Conservation (phyloP, 2,329 filamentous ascomycete genomes). For the Aspergillus alliaceus region DNA sequence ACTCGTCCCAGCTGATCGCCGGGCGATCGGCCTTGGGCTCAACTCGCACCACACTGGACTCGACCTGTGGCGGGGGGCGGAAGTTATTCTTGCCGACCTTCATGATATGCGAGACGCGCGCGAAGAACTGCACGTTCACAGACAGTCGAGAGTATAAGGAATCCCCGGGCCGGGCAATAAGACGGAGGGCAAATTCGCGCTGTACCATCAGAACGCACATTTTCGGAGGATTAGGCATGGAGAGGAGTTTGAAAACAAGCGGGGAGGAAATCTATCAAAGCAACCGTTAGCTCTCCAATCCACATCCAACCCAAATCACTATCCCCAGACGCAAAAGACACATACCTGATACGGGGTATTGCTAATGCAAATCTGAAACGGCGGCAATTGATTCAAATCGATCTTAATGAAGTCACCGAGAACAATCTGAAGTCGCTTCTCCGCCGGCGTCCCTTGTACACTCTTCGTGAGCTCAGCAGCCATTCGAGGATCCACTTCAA, state of each 20-base stretch:
- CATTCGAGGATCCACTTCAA: constrained; percentile 96
- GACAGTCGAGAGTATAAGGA: constrained; percentile 85
- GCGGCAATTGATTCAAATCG: constrained; percentile 40
- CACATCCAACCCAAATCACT: background rate
- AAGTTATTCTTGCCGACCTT: constrained; percentile 97
- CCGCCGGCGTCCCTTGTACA: constrained; percentile 83
- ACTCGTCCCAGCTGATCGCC: constrained; percentile 89
- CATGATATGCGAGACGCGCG: constrained; percentile 70
- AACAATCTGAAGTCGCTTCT: constrained; percentile 81
- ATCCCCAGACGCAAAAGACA: background rate
- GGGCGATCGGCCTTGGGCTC: constrained; percentile 84
- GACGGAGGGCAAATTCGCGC: constrained; percentile 85
- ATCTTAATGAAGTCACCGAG: constrained; percentile 94
- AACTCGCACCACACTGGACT: constrained; percentile 85
- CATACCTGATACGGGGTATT: constrained; percentile 70
- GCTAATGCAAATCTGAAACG: constrained; percentile 72
- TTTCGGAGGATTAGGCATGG: constrained; percentile 74
- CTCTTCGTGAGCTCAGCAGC: constrained; percentile 91
- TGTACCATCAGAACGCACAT: constrained; percentile 87
- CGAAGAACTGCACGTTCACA: constrained; percentile 94
- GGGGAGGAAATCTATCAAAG: constrained; percentile 76
- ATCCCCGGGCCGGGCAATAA: constrained; percentile 85
- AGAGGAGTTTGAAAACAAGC: constrained; percentile 85
- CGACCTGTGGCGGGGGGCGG: constrained; percentile 88
- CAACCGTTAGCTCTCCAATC: background rate